A percentile compares a stretch with the other conserved stretches of the same genome.
Conservation (phyloP, 75 land plant species). For the Selaginella tamariscina region DNA sequence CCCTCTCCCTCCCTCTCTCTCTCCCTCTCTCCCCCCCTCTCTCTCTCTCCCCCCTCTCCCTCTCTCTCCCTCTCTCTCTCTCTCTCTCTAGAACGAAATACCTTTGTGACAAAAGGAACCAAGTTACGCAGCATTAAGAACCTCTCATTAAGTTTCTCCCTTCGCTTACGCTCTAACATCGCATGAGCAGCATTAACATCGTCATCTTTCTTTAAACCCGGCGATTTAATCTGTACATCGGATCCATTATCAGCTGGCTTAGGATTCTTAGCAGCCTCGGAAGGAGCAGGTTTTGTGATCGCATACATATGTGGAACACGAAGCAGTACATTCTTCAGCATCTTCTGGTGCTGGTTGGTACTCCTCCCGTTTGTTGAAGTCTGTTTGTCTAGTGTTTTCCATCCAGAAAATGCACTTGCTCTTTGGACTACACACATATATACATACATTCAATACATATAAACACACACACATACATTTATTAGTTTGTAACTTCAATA, state of each 20-base stretch:
- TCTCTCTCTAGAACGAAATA: slow-evolving; percentile 16
- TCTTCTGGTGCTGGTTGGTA: slow-evolving; percentile 30
- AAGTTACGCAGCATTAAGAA: slow-evolving; percentile 59
- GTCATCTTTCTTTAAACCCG: slow-evolving; percentile 37
- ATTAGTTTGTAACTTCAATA: too few species aligned
- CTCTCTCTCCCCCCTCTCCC: too few species aligned
- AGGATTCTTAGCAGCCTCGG: background rate
- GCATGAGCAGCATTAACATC: slow-evolving; percentile 67
- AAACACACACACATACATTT: too few species aligned
- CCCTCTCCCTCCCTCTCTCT: too few species aligned
- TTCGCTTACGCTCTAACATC: slow-evolving; percentile 57
- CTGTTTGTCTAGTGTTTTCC: slow-evolving; percentile 23
- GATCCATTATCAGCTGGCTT: background rate
- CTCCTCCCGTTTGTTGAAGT: slow-evolving; percentile 12
- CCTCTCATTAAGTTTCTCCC: slow-evolving; percentile 80
- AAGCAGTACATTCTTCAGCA: slow-evolving; percentile 49
- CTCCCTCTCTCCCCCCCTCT: too few species aligned
- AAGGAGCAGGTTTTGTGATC: slow-evolving; percentile 22
- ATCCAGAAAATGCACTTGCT: slow-evolving; percentile 34
- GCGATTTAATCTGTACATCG: slow-evolving; percentile 11
- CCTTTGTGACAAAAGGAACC: slow-evolving; percentile 85
- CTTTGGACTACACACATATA: too few species aligned
- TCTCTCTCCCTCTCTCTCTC: too few species aligned
- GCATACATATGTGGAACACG: slow-evolving; percentile 42
- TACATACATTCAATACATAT: too few species aligned